These are phyloP conservation scores for Phylloporus arenicola DNA, from an alignment of 768 basidiomycete species.

Conservation along the genomic window DNA sequence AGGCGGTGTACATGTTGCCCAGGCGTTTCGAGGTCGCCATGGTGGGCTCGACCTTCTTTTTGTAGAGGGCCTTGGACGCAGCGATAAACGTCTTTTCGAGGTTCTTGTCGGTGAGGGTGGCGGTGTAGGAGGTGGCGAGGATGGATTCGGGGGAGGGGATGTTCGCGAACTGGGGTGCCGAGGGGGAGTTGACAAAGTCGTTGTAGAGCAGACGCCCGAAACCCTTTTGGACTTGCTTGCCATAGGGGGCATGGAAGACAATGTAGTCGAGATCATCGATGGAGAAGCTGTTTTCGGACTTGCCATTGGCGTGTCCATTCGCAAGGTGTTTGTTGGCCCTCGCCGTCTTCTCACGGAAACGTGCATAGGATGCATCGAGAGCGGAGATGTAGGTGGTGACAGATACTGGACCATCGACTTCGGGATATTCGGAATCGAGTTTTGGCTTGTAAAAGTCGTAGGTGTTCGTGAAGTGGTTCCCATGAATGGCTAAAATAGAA, in stretches of 20 bases:
- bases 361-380: slow-evolving; percentile 81
- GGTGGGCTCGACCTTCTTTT: slow-evolving; percentile 66
- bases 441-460: slow-evolving; percentile 99
- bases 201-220: slow-evolving; percentile 89
- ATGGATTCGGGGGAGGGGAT: slow-evolving; percentile 67
- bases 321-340: slow-evolving; percentile 48
- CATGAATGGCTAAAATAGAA: slow-evolving; percentile 77
- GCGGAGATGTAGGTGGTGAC: slow-evolving; percentile 93
- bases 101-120: slow-evolving; percentile 86
- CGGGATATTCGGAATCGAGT: slow-evolving; percentile 90
- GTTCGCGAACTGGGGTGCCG: slow-evolving; percentile 60
- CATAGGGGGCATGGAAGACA: slow-evolving; percentile 96
- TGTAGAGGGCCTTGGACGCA: slow-evolving; percentile 72
- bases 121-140: slow-evolving; percentile 59
- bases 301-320: slow-evolving; percentile 34
- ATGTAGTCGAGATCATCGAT: slow-evolving; percentile 85
- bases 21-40: slow-evolving; percentile 87
- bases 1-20: slow-evolving; percentile 99
- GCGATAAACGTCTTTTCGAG: slow-evolving; percentile 92
- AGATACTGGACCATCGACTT: slow-evolving; percentile 95
- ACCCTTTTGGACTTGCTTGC: slow-evolving; percentile 97
- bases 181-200: slow-evolving; percentile 83
- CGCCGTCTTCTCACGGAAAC: slow-evolving; percentile 77
- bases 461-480: slow-evolving; percentile 94
- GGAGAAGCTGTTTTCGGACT: slow-evolving; percentile 47